Evolutionary conservation across 129 eudicot species (phyloP).

Genomic region (Daucus carota): DNA sequence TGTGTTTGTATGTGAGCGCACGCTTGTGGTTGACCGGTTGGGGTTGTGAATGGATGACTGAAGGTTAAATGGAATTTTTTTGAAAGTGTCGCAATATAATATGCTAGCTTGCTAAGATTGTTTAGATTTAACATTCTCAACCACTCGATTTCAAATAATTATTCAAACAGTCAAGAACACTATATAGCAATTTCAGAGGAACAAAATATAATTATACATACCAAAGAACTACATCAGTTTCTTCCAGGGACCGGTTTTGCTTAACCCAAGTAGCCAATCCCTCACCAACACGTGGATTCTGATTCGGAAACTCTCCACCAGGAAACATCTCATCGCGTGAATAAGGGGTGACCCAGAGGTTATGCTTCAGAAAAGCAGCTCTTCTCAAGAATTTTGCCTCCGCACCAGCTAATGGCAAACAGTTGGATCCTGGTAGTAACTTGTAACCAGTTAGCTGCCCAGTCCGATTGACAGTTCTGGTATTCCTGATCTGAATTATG

Average conservation of each 20-base stretch:
- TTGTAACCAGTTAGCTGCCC: conserved; percentile 81
- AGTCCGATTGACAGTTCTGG: conserved; percentile 72
- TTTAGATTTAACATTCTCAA: neutral
- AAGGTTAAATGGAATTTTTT: neutral
- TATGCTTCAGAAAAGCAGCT: conserved; percentile 77
- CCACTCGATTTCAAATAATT: neutral
- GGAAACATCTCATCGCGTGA: conserved; percentile 60
- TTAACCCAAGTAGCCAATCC: conserved; percentile 80
- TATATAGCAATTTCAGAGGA: neutral
- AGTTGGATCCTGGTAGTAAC: conserved; percentile 68
- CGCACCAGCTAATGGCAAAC: conserved; percentile 64
- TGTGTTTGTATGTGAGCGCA: neutral
- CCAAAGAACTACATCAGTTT: conserved; percentile 73
- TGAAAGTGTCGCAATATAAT: neutral
- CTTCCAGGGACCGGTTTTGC: conserved; percentile 61
- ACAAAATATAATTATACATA: conserved; percentile 13
- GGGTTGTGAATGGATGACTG: neutral
- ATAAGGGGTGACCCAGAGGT: conserved; percentile 71
- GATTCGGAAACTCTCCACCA: conserved; percentile 84
- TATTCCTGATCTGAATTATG: conserved; percentile 50
- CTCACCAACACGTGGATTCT: conserved; percentile 76
- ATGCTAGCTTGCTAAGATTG: neutral
- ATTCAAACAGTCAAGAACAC: no score
- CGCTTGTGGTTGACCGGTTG: neutral
- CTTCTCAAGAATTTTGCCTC: conserved; percentile 72